Conservation (phyloP, 1,284 basidiomycete species). For the Ustilago xerochloae region DNA sequence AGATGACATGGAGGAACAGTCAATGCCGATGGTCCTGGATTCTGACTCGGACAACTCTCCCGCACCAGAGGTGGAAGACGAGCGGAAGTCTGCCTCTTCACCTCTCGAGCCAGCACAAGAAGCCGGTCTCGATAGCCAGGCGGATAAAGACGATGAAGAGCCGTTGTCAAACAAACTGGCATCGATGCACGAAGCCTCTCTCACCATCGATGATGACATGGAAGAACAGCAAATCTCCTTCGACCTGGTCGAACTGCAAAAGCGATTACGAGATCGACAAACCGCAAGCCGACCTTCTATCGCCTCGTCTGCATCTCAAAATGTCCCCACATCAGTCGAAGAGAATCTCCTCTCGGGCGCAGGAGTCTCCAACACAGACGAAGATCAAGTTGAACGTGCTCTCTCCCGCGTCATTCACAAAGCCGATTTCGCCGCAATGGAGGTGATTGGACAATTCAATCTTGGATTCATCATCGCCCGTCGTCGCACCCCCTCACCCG, state of each 20-base stretch:
- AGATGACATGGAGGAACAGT: constrained; percentile 12
- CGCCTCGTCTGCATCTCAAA: background rate
- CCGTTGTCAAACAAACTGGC: constrained; percentile 11
- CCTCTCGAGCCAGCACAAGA: background rate
- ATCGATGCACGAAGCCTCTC: background rate
- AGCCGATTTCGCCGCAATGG: constrained; percentile 85
- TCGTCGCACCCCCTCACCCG: constrained; percentile 66
- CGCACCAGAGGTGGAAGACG: background rate
- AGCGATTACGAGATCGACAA: constrained; percentile 18
- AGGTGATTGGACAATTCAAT: constrained; percentile 93
- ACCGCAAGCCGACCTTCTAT: no score
- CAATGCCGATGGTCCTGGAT: constrained; percentile 5
- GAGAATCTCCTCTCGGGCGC: constrained; percentile 68
- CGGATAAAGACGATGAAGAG: background rate
- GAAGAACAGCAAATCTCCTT: constrained; percentile 5
- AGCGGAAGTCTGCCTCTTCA: background rate
- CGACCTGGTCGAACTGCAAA: constrained; percentile 5
- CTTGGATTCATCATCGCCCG: constrained; percentile 92
- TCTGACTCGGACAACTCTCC: background rate
- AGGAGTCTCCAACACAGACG: constrained; percentile 74
- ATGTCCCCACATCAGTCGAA: background rate
- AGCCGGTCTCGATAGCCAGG: background rate
- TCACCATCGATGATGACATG: background rate
- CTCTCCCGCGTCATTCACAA: constrained; percentile 89
- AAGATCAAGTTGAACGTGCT: constrained; percentile 76